Evolutionary conservation across 345 rosid species (phyloP).

Genomic region (Eucalyptus regnans): DNA sequence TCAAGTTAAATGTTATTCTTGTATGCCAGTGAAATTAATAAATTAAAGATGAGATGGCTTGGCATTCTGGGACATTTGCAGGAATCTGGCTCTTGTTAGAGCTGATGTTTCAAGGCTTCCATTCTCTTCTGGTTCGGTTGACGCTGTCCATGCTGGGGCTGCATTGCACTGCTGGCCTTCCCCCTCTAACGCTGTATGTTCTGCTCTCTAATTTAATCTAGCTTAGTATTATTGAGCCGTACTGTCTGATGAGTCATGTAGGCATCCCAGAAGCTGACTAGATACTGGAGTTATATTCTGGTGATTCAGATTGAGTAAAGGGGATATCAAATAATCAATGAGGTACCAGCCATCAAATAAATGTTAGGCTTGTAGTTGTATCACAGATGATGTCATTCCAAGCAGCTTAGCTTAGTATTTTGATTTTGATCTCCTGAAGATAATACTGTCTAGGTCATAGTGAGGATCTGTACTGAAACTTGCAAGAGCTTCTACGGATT

Average conservation of each 20-base stretch:
- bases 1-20: not conserved
- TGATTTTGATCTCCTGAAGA: not conserved
- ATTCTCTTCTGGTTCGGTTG: constrained; percentile 69
- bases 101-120: constrained; percentile 93
- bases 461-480: not conserved
- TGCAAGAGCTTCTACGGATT: not conserved
- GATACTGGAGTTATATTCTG: not conserved
- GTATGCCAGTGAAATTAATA: not conserved
- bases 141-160: constrained; percentile 93
- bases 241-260: not conserved
- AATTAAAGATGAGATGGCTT: not conserved
- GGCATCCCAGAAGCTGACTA: not conserved
- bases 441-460: not conserved
- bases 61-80: constrained; percentile 6
- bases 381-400: not conserved
- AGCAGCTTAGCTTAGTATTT: not conserved
- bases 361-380: not conserved
- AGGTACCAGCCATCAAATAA: not conserved
- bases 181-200: constrained; percentile 71
- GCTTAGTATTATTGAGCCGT: not conserved
- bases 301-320: not conserved
- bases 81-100: constrained; percentile 82
- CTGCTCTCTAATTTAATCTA: not conserved
- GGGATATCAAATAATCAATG: not conserved
- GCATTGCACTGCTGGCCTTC: constrained; percentile 98